Conservation (phyloP, 2,329 filamentous ascomycete species). For the Fusarium begoniae region DNA sequence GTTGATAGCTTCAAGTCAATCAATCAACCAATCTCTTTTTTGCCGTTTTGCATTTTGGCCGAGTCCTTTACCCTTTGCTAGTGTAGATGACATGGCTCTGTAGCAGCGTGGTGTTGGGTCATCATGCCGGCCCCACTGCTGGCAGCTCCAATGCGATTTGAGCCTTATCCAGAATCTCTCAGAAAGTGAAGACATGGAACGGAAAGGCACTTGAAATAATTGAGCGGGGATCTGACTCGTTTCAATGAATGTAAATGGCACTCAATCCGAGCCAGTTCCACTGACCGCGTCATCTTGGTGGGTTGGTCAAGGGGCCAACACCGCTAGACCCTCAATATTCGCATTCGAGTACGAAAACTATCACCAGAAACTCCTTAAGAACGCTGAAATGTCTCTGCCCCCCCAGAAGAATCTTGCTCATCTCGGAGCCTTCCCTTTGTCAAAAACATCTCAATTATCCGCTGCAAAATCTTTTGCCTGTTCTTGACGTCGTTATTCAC, state of each 20-base stretch:
- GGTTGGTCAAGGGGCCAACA: background rate
- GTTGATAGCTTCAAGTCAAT: too few species aligned
- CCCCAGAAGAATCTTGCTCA: fast-evolving
- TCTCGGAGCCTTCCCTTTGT: background rate
- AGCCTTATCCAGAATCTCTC: background rate
- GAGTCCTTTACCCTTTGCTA: background rate
- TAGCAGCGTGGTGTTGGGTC: fast-evolving
- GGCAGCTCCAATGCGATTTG: background rate
- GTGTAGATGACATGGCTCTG: too few species aligned
- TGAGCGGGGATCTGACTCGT: fast-evolving
- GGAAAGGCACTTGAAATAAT: fast-evolving
- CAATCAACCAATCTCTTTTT: background rate
- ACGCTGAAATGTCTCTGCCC: background rate
- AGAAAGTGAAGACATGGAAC: background rate
- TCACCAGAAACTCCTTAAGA: background rate
- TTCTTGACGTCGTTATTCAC: background rate
- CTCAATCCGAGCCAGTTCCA: background rate
- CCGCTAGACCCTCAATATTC: background rate
- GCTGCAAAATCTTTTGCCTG: fast-evolving
- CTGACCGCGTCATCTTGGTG: constrained; percentile 11
- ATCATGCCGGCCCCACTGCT: background rate
- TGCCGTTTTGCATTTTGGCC: background rate
- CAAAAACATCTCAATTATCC: fast-evolving
- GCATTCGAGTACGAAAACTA: constrained; percentile 18
- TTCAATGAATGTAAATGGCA: background rate